Conservation (phyloP, 2,329 filamentous ascomycete species). For the Knufia fluminis region DNA sequence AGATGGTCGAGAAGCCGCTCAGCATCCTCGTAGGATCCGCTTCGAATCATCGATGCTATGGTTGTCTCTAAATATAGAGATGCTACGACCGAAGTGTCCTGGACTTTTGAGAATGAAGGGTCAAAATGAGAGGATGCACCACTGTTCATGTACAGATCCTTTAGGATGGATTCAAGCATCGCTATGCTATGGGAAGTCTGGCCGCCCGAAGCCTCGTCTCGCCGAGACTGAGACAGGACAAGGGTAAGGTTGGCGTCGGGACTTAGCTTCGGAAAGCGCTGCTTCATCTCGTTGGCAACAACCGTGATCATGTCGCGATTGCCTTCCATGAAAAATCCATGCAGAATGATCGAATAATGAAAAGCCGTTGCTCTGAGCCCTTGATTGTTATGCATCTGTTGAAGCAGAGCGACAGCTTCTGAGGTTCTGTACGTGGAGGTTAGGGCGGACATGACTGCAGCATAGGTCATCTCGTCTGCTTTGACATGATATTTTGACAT, state of each 20-base stretch:
- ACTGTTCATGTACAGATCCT: background rate
- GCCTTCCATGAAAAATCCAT: slow-evolving; percentile 42
- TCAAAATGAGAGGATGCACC: background rate
- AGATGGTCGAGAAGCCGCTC: background rate
- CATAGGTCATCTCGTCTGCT: slow-evolving; percentile 50
- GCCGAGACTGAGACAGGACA: slow-evolving; percentile 28
- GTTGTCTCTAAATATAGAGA: background rate
- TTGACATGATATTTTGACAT: slow-evolving; percentile 46
- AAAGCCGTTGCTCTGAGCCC: slow-evolving; percentile 33
- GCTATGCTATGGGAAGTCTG: slow-evolving; percentile 14
- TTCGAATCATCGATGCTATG: background rate
- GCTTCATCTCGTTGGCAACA: slow-evolving; percentile 38
- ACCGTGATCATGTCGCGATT: slow-evolving; percentile 41
- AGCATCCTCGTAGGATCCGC: slow-evolving; percentile 1
- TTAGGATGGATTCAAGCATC: slow-evolving; percentile 13
- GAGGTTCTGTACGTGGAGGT: slow-evolving; percentile 44
- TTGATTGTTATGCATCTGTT: slow-evolving; percentile 30
- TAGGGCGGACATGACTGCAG: slow-evolving; percentile 51
- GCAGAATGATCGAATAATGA: slow-evolving; percentile 39
- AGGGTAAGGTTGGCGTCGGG: slow-evolving; percentile 30
- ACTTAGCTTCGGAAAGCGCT: slow-evolving; percentile 28
- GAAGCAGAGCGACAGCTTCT: slow-evolving; percentile 46
- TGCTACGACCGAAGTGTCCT: background rate
- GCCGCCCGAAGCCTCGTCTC: slow-evolving; percentile 27
- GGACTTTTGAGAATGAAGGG: background rate